Conservation (phyloP, 2,329 filamentous ascomycete genomes). For the Aspergillus felis region DNA sequence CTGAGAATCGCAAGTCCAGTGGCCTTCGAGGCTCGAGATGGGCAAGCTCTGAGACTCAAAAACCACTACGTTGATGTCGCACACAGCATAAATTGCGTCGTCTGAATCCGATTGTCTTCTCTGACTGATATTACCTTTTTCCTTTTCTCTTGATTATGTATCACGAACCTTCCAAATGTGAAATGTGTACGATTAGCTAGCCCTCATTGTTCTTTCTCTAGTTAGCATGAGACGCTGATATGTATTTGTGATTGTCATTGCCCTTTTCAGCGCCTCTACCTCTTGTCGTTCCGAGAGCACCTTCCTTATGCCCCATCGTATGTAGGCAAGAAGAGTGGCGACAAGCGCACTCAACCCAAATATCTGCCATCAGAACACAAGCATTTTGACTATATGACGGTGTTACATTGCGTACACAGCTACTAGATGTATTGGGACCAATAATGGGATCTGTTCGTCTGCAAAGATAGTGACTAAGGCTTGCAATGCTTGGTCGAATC, state of each 20-base stretch:
- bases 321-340: background rate
- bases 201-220: background rate
- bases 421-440: background rate
- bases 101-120: background rate
- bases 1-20: background rate
- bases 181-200: background rate
- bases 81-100: background rate
- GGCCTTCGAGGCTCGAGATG: conserved; percentile 11
- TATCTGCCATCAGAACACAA: background rate
- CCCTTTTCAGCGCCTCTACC: background rate
- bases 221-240: background rate
- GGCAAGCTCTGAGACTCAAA: background rate
- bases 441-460: background rate
- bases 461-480: background rate
- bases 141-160: background rate
- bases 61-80: background rate
- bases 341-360: background rate
- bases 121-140: background rate
- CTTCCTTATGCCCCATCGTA: background rate
- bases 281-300: background rate
- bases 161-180: background rate
- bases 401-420: background rate
- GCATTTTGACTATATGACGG: background rate
- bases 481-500: background rate
- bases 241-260: background rate